Evolutionary conservation across 345 rosid species (phyloP), one percentile per base, ranked within the genome.

Genomic region (Lumnitzera racemosa): DNA sequence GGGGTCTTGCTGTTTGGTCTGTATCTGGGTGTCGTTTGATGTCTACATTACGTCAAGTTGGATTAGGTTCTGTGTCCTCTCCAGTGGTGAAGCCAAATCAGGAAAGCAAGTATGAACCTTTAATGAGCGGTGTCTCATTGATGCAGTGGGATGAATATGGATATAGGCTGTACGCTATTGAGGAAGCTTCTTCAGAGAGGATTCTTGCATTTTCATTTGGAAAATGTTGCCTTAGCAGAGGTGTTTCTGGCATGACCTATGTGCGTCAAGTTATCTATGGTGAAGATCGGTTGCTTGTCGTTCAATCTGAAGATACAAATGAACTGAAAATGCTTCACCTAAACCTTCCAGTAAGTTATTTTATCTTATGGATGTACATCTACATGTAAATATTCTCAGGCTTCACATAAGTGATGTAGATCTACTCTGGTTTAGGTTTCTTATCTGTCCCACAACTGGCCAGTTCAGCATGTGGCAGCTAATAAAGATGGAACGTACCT

Each of bases 81-180:
- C 96, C 97, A 23, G 66, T 66, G 62, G 73, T 71, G 54, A 90
- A 86, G 82, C 78, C 76, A 60, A 86, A 76, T 68, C 96, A 81
- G 70, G 99, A 90, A 56, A 70, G 76, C 73, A 88, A 84, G 71
- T 79, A 75, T 56, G 99, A 94, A 79, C 95, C 99, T 3, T 66
- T 94, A 74, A 81, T 90, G 81, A 71, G 78, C 70, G 99, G 99
- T 64, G 87, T 92, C 61, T 83, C 99, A 61, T 57, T 77, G 69
- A 70, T 88, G 76, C 99, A 90, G 79, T 94, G 99, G 97, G 99
- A 90, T 78, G 97, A 88, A 76, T 79, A 72, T 78, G 97, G 97
- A 50, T 94, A 90, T 69, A 82, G 81, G 77, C 86, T 94, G 53
- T 94, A 83, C 72, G 97, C 89, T 60, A 77, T 86, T 70, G 99